Percentiles rank a stretch among this genome's conserved stretches.
Evolutionary conservation across 371 early-diverging fungal species (phyloP).

Genomic region (Circinella umbellata): DNA sequence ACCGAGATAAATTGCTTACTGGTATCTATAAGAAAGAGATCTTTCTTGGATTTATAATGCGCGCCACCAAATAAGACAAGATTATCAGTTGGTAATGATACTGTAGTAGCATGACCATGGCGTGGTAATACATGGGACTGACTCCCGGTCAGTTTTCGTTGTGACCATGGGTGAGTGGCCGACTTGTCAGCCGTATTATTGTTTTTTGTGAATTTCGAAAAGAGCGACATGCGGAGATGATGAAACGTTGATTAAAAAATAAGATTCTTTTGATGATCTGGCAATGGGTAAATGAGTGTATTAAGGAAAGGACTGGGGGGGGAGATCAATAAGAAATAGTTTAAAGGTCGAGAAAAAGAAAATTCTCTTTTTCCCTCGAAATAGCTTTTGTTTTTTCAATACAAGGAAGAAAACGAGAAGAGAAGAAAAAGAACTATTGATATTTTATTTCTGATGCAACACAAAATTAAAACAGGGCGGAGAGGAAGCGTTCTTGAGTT

Average conservation of each 20-base stretch:
- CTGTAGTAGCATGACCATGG: constrained; percentile 62
- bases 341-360: neutral
- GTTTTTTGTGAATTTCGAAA: constrained; percentile 49
- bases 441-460: too few relatives aligned
- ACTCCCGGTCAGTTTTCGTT: constrained; percentile 45
- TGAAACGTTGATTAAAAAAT: neutral
- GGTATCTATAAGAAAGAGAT: constrained; percentile 66
- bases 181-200: constrained; percentile 24
- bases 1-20: constrained; percentile 38
- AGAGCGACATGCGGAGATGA: constrained; percentile 44
- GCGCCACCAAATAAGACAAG: constrained; percentile 65
- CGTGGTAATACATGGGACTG: constrained; percentile 47
- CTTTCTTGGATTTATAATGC: constrained; percentile 50
- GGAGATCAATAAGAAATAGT: neutral
- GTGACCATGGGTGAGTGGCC: constrained; percentile 48
- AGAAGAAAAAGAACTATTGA: too few relatives aligned
- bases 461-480: too few relatives aligned
- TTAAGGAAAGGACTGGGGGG: constrained; percentile 1
- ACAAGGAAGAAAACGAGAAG: too few relatives aligned
- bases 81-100: constrained; percentile 41
- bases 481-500: too few relatives aligned
- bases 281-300: neutral
- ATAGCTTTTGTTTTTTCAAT: too few relatives aligned
- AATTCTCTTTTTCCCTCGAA: neutral
- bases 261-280: neutral